Evolutionary conservation across 805 yeast species (phyloP).

Genomic region (Metschnikowia kunwiensis): DNA sequence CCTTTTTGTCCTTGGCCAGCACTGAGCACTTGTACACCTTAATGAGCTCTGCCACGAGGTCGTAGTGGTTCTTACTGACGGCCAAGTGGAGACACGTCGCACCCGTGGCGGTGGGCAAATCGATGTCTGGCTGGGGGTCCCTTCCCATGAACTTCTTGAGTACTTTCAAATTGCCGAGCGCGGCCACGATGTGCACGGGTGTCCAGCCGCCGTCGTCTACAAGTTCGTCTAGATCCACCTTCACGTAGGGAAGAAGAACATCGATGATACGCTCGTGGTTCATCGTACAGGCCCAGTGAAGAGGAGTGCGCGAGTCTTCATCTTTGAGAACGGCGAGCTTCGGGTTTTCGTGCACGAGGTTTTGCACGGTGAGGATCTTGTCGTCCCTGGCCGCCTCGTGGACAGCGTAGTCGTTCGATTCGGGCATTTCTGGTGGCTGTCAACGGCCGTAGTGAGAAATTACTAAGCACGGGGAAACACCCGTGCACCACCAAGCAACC

Average conservation of each 20-base stretch:
- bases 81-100: slow-evolving; percentile 76
- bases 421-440: too few relatives aligned
- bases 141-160: slow-evolving; percentile 46
- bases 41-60: slow-evolving; percentile 53
- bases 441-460: too few relatives aligned
- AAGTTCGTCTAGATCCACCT: slow-evolving; percentile 63
- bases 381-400: slow-evolving; percentile 70
- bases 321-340: slow-evolving; percentile 49
- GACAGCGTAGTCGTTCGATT: slow-evolving; percentile 21
- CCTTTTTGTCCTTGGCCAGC: slow-evolving; percentile 62
- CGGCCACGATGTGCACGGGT: slow-evolving; percentile 76
- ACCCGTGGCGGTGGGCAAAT: slow-evolving; percentile 54
- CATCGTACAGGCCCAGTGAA: slow-evolving; percentile 85
- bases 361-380: slow-evolving; percentile 48
- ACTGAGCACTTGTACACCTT: slow-evolving; percentile 55
- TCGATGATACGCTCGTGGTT: slow-evolving; percentile 52
- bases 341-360: slow-evolving; percentile 50
- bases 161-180: slow-evolving; percentile 62
- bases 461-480: too few relatives aligned
- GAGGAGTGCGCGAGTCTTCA: slow-evolving; percentile 72
- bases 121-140: slow-evolving; percentile 56
- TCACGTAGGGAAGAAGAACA: slow-evolving; percentile 26
- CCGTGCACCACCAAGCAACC: too few relatives aligned
- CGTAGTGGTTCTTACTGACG: slow-evolving; percentile 61
- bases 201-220: slow-evolving; percentile 85